phyloP scores from a whole-genome alignment of 352 stramenopile genomes.

The Phytophthora pistaciae region DNA sequence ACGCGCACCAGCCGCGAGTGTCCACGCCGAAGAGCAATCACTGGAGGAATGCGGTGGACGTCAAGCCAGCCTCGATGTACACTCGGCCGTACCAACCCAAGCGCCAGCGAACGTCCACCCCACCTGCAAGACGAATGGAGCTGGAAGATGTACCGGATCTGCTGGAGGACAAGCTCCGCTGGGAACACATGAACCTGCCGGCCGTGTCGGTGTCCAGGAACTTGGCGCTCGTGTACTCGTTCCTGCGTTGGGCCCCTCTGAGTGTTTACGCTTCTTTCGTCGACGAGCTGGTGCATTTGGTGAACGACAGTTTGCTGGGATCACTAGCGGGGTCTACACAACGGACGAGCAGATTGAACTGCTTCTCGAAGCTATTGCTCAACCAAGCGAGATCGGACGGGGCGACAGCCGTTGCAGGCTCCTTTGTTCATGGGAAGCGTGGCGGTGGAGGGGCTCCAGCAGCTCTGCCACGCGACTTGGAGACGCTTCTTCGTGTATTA shows the following conservation, averaged over 20 bases:
- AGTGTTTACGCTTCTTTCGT: slow-evolving; percentile 54
- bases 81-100: not conserved
- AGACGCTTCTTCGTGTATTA: slow-evolving; percentile 44
- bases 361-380: slow-evolving; percentile 56
- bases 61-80: not conserved
- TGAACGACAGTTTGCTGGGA: slow-evolving; percentile 45
- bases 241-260: slow-evolving; percentile 57
- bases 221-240: slow-evolving; percentile 55
- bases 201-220: slow-evolving; percentile 59
- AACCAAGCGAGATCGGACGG: slow-evolving; percentile 35
- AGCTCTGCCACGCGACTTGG: slow-evolving; percentile 37
- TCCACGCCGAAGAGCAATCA: not conserved
- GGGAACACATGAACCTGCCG: slow-evolving; percentile 24
- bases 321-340: slow-evolving; percentile 22
- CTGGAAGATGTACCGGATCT: not conserved
- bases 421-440: not conserved
- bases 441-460: not conserved
- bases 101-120: not conserved
- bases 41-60: not conserved
- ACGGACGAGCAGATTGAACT: slow-evolving; percentile 47
- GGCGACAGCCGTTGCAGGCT: not conserved
- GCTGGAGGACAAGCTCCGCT: slow-evolving; percentile 21
- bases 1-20: not conserved
- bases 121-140: not conserved
- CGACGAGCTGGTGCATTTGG: slow-evolving; percentile 53